These are phyloP conservation scores for Avicennia marina DNA, from an alignment of 257 asterid genomes.

Conservation along the genomic window DNA sequence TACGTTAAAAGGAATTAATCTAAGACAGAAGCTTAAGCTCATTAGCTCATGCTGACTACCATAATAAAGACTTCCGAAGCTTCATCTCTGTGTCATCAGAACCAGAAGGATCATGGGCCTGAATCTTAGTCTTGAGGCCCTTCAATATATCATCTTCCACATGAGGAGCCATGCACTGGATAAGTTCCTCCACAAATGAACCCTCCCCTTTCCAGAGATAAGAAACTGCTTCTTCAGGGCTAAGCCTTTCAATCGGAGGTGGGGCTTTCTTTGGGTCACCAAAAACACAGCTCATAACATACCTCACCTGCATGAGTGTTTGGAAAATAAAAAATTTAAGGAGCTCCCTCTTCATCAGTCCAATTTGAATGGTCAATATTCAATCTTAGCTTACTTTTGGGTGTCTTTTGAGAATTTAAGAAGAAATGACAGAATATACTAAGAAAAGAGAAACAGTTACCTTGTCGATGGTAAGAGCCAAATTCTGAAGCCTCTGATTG, in stretches of 20 bases:
- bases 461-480: slow-evolving; percentile 97
- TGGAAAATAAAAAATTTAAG: slow-evolving; percentile 1
- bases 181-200: slow-evolving; percentile 84
- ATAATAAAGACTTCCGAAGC: slow-evolving; percentile 76
- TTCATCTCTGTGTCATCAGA: slow-evolving; percentile 51
- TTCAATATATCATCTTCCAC: slow-evolving; percentile 57
- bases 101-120: slow-evolving; percentile 78
- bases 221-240: slow-evolving; percentile 67
- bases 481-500: slow-evolving; percentile 94
- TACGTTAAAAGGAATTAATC: no score
- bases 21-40: background rate
- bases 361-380: no score
- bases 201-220: slow-evolving; percentile 89
- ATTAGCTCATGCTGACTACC: slow-evolving; percentile 52
- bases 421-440: no score
- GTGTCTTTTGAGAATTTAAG: no score
- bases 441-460: slow-evolving; percentile 27
- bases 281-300: slow-evolving; percentile 91
- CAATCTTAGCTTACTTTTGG: no score
- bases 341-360: background rate
- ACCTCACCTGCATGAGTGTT: slow-evolving; percentile 64
- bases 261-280: slow-evolving; percentile 95
- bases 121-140: slow-evolving; percentile 73
- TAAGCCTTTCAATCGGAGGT: slow-evolving; percentile 90
- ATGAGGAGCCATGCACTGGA: slow-evolving; percentile 79